Base-by-base conservation (phyloP, 805 yeast genomes). In the Starmerella cellae region DNA sequence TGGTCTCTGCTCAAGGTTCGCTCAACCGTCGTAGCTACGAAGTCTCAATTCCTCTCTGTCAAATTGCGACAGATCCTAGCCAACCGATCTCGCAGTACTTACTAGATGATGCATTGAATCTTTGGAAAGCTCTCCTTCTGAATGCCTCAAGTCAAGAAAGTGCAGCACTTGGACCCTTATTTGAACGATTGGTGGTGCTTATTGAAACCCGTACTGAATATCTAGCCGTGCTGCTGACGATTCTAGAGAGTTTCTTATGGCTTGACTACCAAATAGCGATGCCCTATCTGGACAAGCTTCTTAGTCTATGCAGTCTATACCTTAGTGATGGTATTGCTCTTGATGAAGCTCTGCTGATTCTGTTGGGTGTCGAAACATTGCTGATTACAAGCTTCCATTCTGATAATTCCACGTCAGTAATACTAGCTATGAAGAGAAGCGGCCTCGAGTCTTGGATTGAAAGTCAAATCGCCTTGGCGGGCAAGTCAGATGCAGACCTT, bases 61-160 rank as follows among this genome's bases (percentile, higher is more conserved):
- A 42, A 4, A 47, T 45, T 3, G 45, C 47, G 39, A 80, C 91
- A 53, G 75, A 82, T 49, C 70, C 77, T 1, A 63, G 65, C 18
- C 73, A 84, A 1, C 70, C 71, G 23, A 66, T 64, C 34, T 70
- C 73, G 44, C 60, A 70, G 1, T 64, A 82, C 37, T 59, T 85
- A 10, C 67, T 79, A 13, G 95, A 85, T 55, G 96, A 85, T 60
- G 95, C 91, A 0, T 75, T 73, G 54, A 93, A 80, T 43, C 67
- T 87, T 31, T 83, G 95, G 94, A 64, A 72, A 16, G 66, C 79
- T 0, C 57, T 82, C 5, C 57, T 84, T 38, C 81, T 74, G 45
- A 75, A 76, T 47, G 71, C 71, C 41, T 28, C 38, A 5, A 13
- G 19, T 9, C 26, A 14, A 5, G 82, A 88, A 1, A 32, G 52